Evolutionary conservation across 2,329 filamentous ascomycete species (phyloP), one percentile per base, ranked within the genome.

Genomic region (Sphaerulina populicola): DNA sequence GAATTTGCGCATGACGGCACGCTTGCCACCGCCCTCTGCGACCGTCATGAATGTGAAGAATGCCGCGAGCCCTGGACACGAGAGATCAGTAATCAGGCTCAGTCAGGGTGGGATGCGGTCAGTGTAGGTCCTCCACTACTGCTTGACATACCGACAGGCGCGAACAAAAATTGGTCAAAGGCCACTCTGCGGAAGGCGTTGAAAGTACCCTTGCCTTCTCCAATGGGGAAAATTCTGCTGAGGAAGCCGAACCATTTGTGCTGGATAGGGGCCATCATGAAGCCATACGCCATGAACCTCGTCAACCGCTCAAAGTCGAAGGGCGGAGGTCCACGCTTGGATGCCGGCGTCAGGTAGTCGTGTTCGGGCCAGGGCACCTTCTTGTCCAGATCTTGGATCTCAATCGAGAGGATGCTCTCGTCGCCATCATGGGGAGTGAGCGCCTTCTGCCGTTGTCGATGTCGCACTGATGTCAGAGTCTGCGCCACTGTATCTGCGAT

Each of bases 21-120:
- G 78, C 62, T 80, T 81, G 30, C 89, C 88, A 52, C 93, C 93
- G 23, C 93, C 93, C 71, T 98, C 93, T 10, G 91, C 87, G 12
- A 97, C 71, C 0, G 93, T 97, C 91, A 98, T 97, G 71, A 85
- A 91, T 0, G 87, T 89, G 69, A 97, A 98, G 76, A 98, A 98
- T 60, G 80, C 77, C 11, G 79, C 86, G 51, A 98, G 79, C 72
- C 87, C 79, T 81, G 58, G 11, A 14, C 27, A 14, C 27, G 30
- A 8, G 12, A 27, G 23, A 27, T 27, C 6, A 27, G 23, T 6
- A 7, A 7, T 27, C 23, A 27, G 23, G 23, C 23, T 27, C 35
- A 9, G 21, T 47, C 33, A 51, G 53, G 31, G 11, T 31, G 21
- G 29, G 15, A 4, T 29, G 4, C 6, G 15, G 6, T 11, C 23